Evolutionary conservation across 768 basidiomycete species (phyloP).

Genomic region (Serpula lacrymans): DNA sequence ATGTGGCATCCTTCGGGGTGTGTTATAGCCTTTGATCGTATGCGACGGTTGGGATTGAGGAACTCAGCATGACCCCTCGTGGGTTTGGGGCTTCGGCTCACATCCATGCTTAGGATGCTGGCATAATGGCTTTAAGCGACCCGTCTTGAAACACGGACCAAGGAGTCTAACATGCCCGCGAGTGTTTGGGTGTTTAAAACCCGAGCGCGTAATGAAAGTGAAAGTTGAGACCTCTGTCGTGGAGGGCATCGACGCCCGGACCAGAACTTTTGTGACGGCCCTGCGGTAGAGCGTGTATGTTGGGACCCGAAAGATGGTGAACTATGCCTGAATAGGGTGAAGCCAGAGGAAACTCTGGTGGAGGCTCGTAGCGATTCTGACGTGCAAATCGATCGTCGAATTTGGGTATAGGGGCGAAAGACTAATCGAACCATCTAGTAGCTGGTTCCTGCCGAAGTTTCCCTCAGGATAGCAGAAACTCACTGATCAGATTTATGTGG

Average conservation of each 20-base stretch:
- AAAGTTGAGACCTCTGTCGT: constrained; percentile 60
- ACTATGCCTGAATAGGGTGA: constrained; percentile 88
- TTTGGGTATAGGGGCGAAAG: constrained; percentile 96
- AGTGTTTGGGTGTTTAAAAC: constrained; percentile 73
- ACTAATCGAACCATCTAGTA: constrained; percentile 95
- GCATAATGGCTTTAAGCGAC: constrained; percentile 77
- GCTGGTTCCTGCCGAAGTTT: constrained; percentile 92
- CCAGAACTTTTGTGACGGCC: constrained; percentile 70
- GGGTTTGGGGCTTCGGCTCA: constrained; percentile 46
- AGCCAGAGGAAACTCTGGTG: constrained; percentile 97
- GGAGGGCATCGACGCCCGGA: constrained; percentile 74
- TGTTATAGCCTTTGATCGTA: constrained; percentile 61
- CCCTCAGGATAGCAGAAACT: constrained; percentile 72
- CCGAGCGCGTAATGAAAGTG: constrained; percentile 68
- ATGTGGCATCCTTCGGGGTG: constrained; percentile 60
- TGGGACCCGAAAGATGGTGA: constrained; percentile 91
- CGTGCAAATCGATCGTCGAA: constrained; percentile 95
- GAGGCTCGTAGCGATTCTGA: constrained; percentile 95
- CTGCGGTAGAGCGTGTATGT: constrained; percentile 80
- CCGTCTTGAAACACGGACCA: constrained; percentile 85
- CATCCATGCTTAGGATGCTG: constrained; percentile 70
- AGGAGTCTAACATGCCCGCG: constrained; percentile 83
- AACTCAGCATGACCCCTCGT: constrained; percentile 56
- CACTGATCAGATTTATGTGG: constrained; percentile 61
- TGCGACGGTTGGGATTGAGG: constrained; percentile 58